A percentile compares a stretch with the other conserved stretches of the same genome.
Conservation (phyloP, 2,329 filamentous ascomycete species). For the Colletotrichum aenigma region DNA sequence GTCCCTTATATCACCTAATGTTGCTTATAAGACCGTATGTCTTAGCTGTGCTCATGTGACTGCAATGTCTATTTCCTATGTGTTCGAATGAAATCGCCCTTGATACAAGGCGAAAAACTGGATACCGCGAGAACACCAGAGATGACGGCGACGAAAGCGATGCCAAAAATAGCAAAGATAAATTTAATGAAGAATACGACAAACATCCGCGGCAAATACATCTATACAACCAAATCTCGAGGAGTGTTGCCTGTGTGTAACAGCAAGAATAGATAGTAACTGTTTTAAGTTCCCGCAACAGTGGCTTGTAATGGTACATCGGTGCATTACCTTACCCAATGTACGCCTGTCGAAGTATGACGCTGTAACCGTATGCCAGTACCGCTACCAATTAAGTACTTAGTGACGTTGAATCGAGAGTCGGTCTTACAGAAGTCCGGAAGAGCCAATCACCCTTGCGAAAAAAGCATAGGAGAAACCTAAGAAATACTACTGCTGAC, state of each 20-base stretch:
- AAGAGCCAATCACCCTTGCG: neutral
- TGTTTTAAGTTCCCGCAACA: neutral
- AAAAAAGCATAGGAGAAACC: neutral
- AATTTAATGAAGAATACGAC: neutral
- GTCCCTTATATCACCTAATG: neutral
- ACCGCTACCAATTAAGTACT: neutral
- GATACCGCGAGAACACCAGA: neutral
- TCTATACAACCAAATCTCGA: neutral
- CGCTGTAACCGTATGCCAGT: neutral
- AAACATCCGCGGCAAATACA: neutral
- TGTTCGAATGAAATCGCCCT: rapidly evolving
- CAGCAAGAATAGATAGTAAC: neutral
- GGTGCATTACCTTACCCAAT: neutral
- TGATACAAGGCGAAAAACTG: neutral
- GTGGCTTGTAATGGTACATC: neutral
- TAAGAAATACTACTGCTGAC: neutral
- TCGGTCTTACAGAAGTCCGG: neutral
- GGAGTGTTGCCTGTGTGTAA: neutral
- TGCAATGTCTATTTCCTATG: neutral
- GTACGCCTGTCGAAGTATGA: neutral
- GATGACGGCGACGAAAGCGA: neutral
- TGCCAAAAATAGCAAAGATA: neutral
- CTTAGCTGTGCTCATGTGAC: neutral
- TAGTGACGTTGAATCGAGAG: neutral
- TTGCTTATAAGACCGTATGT: neutral